Evolutionary conservation across 2,329 filamentous ascomycete genomes (phyloP).

Genomic region (Botrytis galanthina): DNA sequence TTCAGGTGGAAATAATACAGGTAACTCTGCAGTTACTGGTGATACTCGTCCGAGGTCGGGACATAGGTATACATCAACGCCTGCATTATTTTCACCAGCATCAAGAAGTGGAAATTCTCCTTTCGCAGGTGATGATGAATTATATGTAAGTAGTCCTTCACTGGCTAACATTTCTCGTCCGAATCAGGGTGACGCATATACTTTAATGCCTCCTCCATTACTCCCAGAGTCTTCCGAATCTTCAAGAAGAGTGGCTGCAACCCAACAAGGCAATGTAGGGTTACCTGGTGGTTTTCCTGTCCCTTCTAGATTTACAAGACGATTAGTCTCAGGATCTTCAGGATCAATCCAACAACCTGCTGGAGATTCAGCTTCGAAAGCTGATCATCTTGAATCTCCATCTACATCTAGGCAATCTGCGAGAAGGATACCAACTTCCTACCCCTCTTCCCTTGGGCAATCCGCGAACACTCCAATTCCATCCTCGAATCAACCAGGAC

Average conservation of each 20-base stretch:
- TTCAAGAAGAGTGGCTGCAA: not conserved
- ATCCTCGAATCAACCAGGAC: too few species aligned
- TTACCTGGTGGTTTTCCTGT: not conserved
- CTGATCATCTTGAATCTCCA: not conserved
- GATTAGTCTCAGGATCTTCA: not conserved
- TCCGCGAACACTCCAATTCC: too few species aligned
- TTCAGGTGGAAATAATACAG: not conserved
- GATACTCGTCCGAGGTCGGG: not conserved
- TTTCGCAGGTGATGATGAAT: not conserved
- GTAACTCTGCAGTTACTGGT: not conserved
- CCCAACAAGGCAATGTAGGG: not conserved
- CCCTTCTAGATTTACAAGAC: not conserved
- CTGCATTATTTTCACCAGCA: too few species aligned
- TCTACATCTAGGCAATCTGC: not conserved
- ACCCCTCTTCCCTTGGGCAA: not conserved
- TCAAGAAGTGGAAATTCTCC: not conserved
- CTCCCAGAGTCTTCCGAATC: not conserved
- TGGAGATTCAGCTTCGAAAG: not conserved
- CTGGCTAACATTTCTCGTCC: not conserved
- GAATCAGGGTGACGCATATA: not conserved
- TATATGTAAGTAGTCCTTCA: not conserved
- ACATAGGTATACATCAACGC: not conserved
- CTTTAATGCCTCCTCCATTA: not conserved
- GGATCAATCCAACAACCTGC: fast-evolving
- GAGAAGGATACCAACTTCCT: not conserved